Base-by-base conservation (phyloP, 202 grass and related monocot genomes). In the Panicum virgatum region DNA sequence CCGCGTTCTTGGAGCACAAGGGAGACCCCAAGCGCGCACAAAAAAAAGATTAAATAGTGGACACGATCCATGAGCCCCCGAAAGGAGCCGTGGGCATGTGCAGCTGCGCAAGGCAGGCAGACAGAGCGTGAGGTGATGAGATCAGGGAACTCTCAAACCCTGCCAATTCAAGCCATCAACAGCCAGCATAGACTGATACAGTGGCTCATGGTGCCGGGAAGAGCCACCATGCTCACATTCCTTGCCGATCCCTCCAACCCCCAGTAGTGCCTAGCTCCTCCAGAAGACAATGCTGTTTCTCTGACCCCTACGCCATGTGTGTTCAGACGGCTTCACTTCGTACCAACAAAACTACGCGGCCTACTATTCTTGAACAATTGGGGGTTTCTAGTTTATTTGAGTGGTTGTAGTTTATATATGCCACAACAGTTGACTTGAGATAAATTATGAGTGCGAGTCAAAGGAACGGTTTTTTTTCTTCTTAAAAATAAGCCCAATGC, bases 1-100 rank as follows among this genome's bases (percentile, higher is more conserved):
- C 42, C 70, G 34, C 42, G 23, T 82, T 82, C 78, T 69, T 82
- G 78, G 84, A 86, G 43, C 29, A 13, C 42, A 69, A 69, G 62
- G 48, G 34, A 70, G 76, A 43, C 29, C 4, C 13, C 16, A 20
- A 75, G 29, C 29, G 27, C 25, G 43, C 76, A 81, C n/a, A 86
- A 81, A 52, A 76, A 86, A 69, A 34, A 34, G 32, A 34, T 34
- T 52, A 40, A 9, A 22, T 3, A 50, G 12, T 5, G 25, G 8
- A 9, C 77, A 57, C 25, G 37, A 30, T 10, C 20, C 47, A 20
- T 9, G 72, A 65, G n/a, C n/a, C n/a, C 58, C 26, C 47, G 32
- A 26, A 65, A 57, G 19, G 25, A 51, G 80, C 14, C 53, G 20
- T 22, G 9, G 13, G 22, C 50, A 58, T 45, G 47, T 22, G 47